phyloP scores from a whole-genome alignment of 164 flowering plant genomes.

The Cinnamomum micranthum region DNA sequence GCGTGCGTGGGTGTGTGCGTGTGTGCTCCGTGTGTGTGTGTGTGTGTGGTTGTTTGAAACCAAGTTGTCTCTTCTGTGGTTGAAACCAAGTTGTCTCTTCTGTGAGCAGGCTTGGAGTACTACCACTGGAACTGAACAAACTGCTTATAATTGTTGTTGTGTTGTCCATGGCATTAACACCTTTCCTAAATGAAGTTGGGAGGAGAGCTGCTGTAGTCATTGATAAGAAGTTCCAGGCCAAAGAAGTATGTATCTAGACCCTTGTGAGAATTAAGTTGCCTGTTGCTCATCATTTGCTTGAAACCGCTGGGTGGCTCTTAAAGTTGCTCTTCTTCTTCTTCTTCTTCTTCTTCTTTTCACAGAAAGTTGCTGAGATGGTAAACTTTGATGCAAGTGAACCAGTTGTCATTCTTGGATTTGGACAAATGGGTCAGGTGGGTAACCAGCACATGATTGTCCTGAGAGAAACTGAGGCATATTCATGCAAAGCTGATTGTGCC shows the following conservation, averaged over 20 bases:
- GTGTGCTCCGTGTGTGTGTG: no score
- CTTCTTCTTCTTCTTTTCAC: slow-evolving; percentile 14
- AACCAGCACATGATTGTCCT: slow-evolving; percentile 3
- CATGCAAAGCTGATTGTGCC: neutral
- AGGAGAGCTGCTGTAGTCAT: slow-evolving; percentile 64
- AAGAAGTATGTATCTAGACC: slow-evolving; percentile 43
- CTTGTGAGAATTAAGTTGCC: neutral
- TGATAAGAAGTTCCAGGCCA: slow-evolving; percentile 48
- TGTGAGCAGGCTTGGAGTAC: slow-evolving; percentile 81
- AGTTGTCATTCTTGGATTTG: slow-evolving; percentile 91
- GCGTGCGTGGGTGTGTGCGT: neutral
- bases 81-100: neutral
- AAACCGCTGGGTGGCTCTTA: slow-evolving; percentile 3
- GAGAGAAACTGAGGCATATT: neutral
- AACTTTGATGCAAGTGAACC: slow-evolving; percentile 83
- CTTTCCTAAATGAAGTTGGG: slow-evolving; percentile 86
- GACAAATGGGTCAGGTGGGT: slow-evolving; percentile 92
- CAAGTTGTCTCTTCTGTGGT: neutral
- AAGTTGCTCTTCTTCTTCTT: slow-evolving; percentile 1
- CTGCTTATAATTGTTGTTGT: slow-evolving; percentile 97
- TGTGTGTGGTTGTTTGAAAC: neutral
- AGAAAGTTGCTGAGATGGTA: slow-evolving; percentile 55
- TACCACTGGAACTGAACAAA: slow-evolving; percentile 97
- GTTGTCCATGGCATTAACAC: slow-evolving; percentile 95
- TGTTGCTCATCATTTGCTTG: neutral